These are phyloP conservation scores for Penicillium odoratum DNA, from an alignment of 495 filamentous ascomycete genomes.

Conservation along the genomic window DNA sequence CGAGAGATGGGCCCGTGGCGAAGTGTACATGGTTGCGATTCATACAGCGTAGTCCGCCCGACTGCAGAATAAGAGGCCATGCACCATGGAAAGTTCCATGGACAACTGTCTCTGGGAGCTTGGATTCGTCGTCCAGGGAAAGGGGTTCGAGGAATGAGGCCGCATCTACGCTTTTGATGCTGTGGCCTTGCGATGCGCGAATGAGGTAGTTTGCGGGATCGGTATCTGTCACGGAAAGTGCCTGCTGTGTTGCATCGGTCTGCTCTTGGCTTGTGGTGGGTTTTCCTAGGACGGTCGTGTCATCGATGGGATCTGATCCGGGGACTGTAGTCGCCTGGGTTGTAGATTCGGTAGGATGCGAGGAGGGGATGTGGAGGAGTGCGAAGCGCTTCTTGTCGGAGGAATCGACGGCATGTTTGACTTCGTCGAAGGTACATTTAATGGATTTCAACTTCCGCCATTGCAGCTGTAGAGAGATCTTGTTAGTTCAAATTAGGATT, in stretches of 20 bases:
- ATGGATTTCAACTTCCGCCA: slow-evolving; percentile 69
- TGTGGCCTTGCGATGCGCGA: slow-evolving; percentile 92
- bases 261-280: slow-evolving; percentile 27
- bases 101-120: slow-evolving; percentile 66
- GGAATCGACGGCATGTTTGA: slow-evolving; percentile 64
- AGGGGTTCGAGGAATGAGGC: slow-evolving; percentile 68
- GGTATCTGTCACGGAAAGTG: slow-evolving; percentile 30
- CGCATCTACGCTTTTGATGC: slow-evolving; percentile 59
- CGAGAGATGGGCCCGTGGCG: slow-evolving; percentile 62
- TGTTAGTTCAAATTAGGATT: not conserved
- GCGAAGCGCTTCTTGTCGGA: slow-evolving; percentile 92
- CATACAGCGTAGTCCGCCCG: slow-evolving; percentile 80
- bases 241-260: slow-evolving; percentile 28
- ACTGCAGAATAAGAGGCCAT: slow-evolving; percentile 69
- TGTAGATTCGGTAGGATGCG: slow-evolving; percentile 21
- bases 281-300: slow-evolving; percentile 13
- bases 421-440: slow-evolving; percentile 69
- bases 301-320: slow-evolving; percentile 17
- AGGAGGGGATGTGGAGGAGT: slow-evolving; percentile 49
- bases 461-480: slow-evolving; percentile 51
- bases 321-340: slow-evolving; percentile 13
- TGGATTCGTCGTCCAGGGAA: slow-evolving; percentile 39
- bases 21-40: slow-evolving; percentile 84
- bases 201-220: slow-evolving; percentile 75
- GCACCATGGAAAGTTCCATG: slow-evolving; percentile 84